phyloP scores from a whole-genome alignment of 164 flowering plant genomes.

The Tetrastigma voinierianum region DNA sequence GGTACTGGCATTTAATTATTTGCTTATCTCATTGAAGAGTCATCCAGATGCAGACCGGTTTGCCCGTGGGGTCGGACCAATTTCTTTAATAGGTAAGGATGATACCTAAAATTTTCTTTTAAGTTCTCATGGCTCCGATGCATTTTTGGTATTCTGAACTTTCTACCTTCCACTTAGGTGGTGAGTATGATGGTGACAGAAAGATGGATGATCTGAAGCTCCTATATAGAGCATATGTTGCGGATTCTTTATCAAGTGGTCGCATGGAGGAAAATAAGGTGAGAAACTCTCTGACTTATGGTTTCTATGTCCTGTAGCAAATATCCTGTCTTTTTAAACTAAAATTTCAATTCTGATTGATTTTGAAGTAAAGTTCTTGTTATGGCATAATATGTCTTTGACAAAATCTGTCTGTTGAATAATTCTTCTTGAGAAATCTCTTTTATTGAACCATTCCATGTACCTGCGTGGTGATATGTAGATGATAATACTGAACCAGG shows the following conservation, averaged over 20 bases:
- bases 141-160: not conserved
- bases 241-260: constrained; percentile 76
- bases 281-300: not conserved
- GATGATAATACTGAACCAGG: too few species aligned
- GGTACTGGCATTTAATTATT: constrained; percentile 61
- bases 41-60: constrained; percentile 62
- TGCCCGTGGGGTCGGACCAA: constrained; percentile 83
- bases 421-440: too few species aligned
- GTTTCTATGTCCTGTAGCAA: not conserved
- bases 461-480: too few species aligned
- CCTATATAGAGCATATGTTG: constrained; percentile 73
- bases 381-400: too few species aligned
- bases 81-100: constrained; percentile 70
- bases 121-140: not conserved
- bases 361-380: too few species aligned
- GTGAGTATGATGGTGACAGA: constrained; percentile 81
- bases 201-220: constrained; percentile 89
- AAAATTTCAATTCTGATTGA: not conserved
- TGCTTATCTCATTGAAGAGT: constrained; percentile 57
- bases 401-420: too few species aligned
- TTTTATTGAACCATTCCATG: too few species aligned
- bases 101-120: constrained; percentile 8
- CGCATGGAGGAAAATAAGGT: constrained; percentile 82
- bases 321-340: not conserved
- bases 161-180: constrained; percentile 54